Conservation (phyloP, 495 filamentous ascomycete species). For the Astrothelium subdiscretum region DNA sequence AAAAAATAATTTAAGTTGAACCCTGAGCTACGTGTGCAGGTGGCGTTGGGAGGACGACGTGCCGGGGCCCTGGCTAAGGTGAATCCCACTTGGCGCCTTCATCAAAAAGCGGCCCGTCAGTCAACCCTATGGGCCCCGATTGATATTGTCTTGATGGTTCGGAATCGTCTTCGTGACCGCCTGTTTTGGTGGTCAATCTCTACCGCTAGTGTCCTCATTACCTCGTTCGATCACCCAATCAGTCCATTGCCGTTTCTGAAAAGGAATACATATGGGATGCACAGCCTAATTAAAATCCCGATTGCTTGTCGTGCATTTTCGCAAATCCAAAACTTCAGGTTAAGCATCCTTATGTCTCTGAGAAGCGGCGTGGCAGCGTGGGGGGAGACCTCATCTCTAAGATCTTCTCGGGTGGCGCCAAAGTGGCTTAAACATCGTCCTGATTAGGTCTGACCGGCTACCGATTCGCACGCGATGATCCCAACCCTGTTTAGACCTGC, state of each 20-base stretch:
- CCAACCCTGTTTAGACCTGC: not conserved
- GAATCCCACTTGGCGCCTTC: not conserved
- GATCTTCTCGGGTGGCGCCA: not conserved
- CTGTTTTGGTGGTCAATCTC: not conserved
- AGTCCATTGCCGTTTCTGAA: not conserved
- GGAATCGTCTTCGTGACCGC: not conserved
- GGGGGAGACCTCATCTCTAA: not conserved
- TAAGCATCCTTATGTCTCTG: too few relatives aligned
- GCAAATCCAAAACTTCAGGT: too few relatives aligned
- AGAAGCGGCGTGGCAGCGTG: too few relatives aligned
- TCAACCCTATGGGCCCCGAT: not conserved
- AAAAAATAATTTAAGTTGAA: not conserved
- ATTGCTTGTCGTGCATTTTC: too few relatives aligned
- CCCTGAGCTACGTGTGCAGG: not conserved
- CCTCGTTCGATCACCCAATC: not conserved
- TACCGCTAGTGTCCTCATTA: not conserved
- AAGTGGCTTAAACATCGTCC: not conserved
- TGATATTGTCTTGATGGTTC: not conserved
- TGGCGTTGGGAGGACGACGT: conserved; percentile 3
- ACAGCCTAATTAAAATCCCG: not conserved
- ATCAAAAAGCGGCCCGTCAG: not conserved
- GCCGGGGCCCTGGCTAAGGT: not conserved
- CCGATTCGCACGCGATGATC: not conserved
- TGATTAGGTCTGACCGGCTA: not conserved
- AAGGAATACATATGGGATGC: not conserved